Evolutionary conservation across 305 asterid genomes (phyloP).

Genomic region (Fraxinus sp.): DNA sequence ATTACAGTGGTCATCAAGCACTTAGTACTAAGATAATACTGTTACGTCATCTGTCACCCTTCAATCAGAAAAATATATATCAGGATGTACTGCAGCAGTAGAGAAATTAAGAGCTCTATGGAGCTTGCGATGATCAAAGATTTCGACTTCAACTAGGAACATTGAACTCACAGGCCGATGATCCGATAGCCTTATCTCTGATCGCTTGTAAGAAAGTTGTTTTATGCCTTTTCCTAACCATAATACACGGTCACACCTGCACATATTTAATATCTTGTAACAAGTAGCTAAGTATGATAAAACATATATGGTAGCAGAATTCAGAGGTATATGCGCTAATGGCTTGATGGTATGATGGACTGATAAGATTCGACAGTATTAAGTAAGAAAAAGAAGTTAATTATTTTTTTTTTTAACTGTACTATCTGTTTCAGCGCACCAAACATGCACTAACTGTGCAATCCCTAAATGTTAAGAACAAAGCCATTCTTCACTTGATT

Average conservation of each 20-base stretch:
- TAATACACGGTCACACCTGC: conserved; percentile 94
- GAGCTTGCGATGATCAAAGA: conserved; percentile 76
- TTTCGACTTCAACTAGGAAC: conserved; percentile 75
- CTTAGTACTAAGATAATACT: conserved; percentile 9
- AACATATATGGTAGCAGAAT: neutral
- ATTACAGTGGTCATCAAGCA: conserved; percentile 2
- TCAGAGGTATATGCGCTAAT: neutral
- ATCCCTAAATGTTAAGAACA: neutral
- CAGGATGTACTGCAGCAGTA: conserved; percentile 62
- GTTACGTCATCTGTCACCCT: conserved; percentile 22
- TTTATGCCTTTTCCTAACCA: conserved; percentile 91
- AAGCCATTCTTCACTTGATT: neutral
- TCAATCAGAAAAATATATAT: conserved; percentile 41
- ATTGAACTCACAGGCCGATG: conserved; percentile 82
- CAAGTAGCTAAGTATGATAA: neutral
- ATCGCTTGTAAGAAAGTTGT: conserved; percentile 60
- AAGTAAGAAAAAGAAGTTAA: neutral
- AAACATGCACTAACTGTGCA: neutral
- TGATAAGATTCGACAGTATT: neutral
- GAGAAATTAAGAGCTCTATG: conserved; percentile 69
- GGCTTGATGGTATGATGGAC: neutral
- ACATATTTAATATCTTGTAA: conserved; percentile 2
- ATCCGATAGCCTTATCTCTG: conserved; percentile 70
- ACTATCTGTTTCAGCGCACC: neutral
- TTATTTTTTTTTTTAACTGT: neutral